phyloP scores from a whole-genome alignment of 306 rosid genomes.

The Glycyrrhiza uralensis region DNA sequence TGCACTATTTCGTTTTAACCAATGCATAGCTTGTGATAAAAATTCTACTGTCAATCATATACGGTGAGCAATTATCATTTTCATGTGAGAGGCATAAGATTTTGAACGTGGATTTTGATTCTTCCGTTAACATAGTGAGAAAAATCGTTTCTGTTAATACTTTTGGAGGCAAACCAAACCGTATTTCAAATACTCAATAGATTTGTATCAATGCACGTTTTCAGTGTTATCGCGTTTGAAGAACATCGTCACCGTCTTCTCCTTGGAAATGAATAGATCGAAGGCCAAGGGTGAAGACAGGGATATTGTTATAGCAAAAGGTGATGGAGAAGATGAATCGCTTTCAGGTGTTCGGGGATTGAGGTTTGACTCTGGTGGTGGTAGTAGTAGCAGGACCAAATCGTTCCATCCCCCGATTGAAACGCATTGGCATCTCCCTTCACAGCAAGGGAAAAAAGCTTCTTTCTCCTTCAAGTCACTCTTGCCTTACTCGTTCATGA shows the following conservation, averaged over 20 bases:
- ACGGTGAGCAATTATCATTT: not conserved
- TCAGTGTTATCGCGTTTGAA: not conserved
- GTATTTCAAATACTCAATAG: not conserved
- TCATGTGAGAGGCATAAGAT: not conserved
- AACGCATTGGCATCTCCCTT: constrained; percentile 51
- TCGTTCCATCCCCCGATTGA: constrained; percentile 68
- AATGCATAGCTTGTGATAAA: not conserved
- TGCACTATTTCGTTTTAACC: not conserved
- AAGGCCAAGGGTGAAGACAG: constrained; percentile 6
- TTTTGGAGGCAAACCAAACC: no score
- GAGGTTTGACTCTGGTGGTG: not conserved
- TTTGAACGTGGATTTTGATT: not conserved
- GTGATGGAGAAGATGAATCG: constrained; percentile 28
- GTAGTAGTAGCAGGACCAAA: constrained; percentile 34
- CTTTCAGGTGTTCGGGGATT: constrained; percentile 22
- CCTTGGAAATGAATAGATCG: constrained; percentile 29
- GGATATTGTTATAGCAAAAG: constrained; percentile 32
- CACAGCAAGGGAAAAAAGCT: not conserved
- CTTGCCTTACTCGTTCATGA: constrained; percentile 41
- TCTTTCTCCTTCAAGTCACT: constrained; percentile 38
- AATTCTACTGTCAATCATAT: not conserved
- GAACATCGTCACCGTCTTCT: not conserved
- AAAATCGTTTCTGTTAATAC: not conserved
- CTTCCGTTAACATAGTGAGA: not conserved
- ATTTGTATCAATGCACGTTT: constrained; percentile 6